Percentiles rank a stretch among this genome's conserved stretches.
Conservation (phyloP, 805 yeast genomes). For the Crinitomyces ghanaensis region DNA sequence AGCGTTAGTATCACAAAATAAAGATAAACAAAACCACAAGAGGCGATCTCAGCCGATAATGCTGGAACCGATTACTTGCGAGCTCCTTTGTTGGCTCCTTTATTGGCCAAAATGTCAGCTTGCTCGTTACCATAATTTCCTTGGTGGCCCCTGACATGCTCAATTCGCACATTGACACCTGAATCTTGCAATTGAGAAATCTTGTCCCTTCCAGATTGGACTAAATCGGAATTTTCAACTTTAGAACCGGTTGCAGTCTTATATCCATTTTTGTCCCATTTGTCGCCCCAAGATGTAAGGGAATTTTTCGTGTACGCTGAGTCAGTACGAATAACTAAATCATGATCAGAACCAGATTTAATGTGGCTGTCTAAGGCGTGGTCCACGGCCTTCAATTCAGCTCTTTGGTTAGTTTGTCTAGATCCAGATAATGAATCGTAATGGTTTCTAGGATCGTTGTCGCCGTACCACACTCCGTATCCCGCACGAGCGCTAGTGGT, state of each 20-base stretch:
- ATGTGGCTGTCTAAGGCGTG: constrained; percentile 39
- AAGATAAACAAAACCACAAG: too few species aligned
- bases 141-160: constrained; percentile 63
- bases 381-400: constrained; percentile 61
- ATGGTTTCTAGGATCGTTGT: constrained; percentile 40
- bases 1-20: too few species aligned
- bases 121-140: constrained; percentile 60
- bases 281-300: constrained; percentile 43
- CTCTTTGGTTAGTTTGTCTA: constrained; percentile 64
- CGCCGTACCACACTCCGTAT: constrained; percentile 65
- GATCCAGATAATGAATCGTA: constrained; percentile 39
- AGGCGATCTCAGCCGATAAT: too few species aligned
- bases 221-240: constrained; percentile 44
- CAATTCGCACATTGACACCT: constrained; percentile 30
- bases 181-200: constrained; percentile 25
- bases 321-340: constrained; percentile 49
- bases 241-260: constrained; percentile 30
- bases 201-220: constrained; percentile 26
- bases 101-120: constrained; percentile 61
- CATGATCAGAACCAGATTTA: constrained; percentile 8
- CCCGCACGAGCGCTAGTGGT: constrained; percentile 40
- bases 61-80: too few species aligned
- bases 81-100: constrained; percentile 10
- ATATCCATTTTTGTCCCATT: constrained; percentile 53
- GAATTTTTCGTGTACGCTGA: constrained; percentile 54